These are phyloP conservation scores for Eucalyptus tenuipes DNA, from an alignment of 345 rosid genomes.

Conservation along the genomic window DNA sequence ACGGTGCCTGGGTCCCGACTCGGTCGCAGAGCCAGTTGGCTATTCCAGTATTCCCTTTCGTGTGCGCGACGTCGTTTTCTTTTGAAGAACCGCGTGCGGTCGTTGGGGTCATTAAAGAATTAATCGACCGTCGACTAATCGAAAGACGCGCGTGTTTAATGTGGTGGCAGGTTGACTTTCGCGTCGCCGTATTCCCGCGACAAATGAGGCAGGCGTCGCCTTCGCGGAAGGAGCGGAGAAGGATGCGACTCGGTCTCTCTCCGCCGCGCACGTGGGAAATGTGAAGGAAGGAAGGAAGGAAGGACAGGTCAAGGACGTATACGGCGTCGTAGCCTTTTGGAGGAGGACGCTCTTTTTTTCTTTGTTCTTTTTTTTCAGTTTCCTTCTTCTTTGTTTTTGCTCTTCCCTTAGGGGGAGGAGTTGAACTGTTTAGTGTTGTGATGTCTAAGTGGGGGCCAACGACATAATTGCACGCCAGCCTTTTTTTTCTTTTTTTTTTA, in stretches of 20 bases:
- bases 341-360: neutral
- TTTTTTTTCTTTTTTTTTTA: neutral
- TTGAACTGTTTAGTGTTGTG: neutral
- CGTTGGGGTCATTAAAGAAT: no score
- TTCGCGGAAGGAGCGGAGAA: neutral
- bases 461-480: neutral
- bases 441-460: neutral
- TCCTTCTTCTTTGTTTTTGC: neutral
- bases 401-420: neutral
- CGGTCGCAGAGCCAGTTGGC: neutral
- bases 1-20: neutral
- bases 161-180: constrained; percentile 27
- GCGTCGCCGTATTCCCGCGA: constrained; percentile 14
- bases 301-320: neutral
- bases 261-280: neutral
- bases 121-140: neutral
- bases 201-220: neutral
- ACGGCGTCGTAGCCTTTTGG: neutral
- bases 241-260: neutral
- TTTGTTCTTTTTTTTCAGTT: no score
- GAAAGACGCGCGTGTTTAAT: neutral
- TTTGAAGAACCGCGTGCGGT: neutral
- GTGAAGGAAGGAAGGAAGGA: neutral
- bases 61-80: neutral
- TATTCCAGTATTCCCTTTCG: neutral